A percentile compares a stretch with the other conserved stretches of the same genome.
Evolutionary conservation across 1,139 yeast genomes (phyloP).

Genomic region (Sugiyamaella neomexicana): DNA sequence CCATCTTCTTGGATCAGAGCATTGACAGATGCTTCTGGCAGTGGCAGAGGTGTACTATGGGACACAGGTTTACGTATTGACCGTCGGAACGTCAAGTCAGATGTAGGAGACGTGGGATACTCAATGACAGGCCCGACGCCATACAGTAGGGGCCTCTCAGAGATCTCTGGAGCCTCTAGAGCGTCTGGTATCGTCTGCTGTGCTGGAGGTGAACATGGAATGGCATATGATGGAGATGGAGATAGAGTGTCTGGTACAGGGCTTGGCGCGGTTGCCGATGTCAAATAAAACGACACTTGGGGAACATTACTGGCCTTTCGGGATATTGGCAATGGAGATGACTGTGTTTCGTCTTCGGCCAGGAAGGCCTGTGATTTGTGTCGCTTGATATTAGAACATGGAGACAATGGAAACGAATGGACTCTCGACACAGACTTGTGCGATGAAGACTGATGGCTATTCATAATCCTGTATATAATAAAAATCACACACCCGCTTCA

Average conservation of each 20-base stretch:
- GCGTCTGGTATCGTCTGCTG: neutral
- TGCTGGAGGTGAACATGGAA: neutral
- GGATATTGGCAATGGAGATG: neutral
- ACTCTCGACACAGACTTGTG: constrained; percentile 1
- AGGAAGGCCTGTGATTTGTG: neutral
- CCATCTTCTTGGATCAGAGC: too few species aligned
- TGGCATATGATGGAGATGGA: neutral
- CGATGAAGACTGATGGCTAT: neutral
- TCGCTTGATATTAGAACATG: constrained; percentile 9
- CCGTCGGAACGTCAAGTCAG: constrained; percentile 1
- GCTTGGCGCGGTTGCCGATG: neutral
- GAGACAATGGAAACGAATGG: constrained; percentile 10
- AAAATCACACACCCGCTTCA: neutral
- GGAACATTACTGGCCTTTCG: neutral
- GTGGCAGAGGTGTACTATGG: too few species aligned
- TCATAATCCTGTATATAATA: too few species aligned
- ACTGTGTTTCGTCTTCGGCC: neutral
- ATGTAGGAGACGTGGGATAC: constrained; percentile 26
- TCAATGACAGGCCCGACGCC: constrained; percentile 25
- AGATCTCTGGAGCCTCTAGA: constrained; percentile 20
- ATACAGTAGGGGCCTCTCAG: constrained; percentile 19
- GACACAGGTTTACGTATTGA: constrained; percentile 1
- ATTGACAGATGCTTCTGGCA: too few species aligned
- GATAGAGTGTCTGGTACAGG: neutral
- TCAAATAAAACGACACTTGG: constrained; percentile 7